Conservation (phyloP, 2,329 filamentous ascomycete species). For the Colletotrichum tofieldiae region DNA sequence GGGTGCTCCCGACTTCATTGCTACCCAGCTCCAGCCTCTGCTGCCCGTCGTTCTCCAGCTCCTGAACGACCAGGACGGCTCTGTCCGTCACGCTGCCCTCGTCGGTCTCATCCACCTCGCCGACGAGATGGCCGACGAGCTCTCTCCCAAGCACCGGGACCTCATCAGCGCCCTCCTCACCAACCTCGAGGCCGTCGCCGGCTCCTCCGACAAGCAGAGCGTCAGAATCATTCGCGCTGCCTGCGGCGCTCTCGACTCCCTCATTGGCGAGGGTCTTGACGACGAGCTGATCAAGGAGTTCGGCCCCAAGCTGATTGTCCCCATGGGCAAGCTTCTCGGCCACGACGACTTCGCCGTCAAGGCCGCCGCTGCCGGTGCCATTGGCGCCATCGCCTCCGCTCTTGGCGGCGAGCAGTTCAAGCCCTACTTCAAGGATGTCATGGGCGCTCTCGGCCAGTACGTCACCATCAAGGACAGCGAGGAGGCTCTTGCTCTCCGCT, state of each 20-base stretch:
- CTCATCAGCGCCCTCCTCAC: constrained; percentile 89
- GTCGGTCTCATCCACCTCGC: constrained; percentile 91
- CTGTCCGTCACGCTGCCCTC: constrained; percentile 89
- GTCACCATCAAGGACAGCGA: constrained; percentile 90
- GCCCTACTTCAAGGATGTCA: constrained; percentile 92
- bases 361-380: constrained; percentile 87
- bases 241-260: constrained; percentile 90
- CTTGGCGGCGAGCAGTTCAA: constrained; percentile 87
- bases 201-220: constrained; percentile 80
- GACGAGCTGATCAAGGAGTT: constrained; percentile 86
- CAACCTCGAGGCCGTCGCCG: constrained; percentile 87
- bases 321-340: constrained; percentile 86
- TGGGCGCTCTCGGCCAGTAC: constrained; percentile 89
- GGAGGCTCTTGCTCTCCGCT: constrained; percentile 90
- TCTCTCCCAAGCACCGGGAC: constrained; percentile 86
- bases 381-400: constrained; percentile 91
- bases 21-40: constrained; percentile 89
- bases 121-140: constrained; percentile 93
- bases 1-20: constrained; percentile 97
- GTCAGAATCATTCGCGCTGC: constrained; percentile 90
- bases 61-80: constrained; percentile 85
- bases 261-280: constrained; percentile 90
- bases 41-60: constrained; percentile 88
- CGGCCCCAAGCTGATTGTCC: constrained; percentile 84
- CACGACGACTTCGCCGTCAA: constrained; percentile 93